Conservation (phyloP, 495 filamentous ascomycete species). For the Penicillium lividum region DNA sequence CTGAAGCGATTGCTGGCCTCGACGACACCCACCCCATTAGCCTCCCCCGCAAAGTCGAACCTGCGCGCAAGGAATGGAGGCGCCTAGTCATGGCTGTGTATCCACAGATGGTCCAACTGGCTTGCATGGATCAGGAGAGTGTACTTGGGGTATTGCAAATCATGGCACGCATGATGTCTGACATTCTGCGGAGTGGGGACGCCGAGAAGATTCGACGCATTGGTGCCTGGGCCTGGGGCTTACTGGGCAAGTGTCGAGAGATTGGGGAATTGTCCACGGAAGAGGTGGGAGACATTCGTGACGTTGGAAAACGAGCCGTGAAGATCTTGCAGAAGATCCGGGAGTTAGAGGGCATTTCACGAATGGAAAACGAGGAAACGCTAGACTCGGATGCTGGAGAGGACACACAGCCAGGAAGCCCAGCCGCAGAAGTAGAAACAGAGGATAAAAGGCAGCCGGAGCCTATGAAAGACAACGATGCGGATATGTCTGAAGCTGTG, state of each 20-base stretch:
- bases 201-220: slow-evolving; percentile 50
- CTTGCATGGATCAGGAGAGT: slow-evolving; percentile 62
- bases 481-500: slow-evolving; percentile 28
- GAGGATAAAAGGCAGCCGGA: slow-evolving; percentile 16
- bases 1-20: slow-evolving; percentile 48
- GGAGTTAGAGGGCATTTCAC: slow-evolving; percentile 35
- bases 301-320: slow-evolving; percentile 48
- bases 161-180: slow-evolving; percentile 43
- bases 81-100: slow-evolving; percentile 54
- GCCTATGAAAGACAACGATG: slow-evolving; percentile 13
- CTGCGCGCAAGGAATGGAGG: slow-evolving; percentile 48
- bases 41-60: slow-evolving; percentile 47
- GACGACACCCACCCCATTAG: slow-evolving; percentile 58
- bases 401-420: not conserved
- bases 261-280: slow-evolving; percentile 49
- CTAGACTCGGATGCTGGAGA: slow-evolving; percentile 32
- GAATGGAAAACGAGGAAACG: slow-evolving; percentile 22
- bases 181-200: slow-evolving; percentile 42
- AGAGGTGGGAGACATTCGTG: slow-evolving; percentile 53
- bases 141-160: slow-evolving; percentile 54
- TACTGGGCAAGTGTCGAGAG: slow-evolving; percentile 50
- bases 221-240: slow-evolving; percentile 52
- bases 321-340: slow-evolving; percentile 46
- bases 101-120: slow-evolving; percentile 68
- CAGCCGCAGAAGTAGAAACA: slow-evolving; percentile 12